phyloP scores from a whole-genome alignment of 1,284 basidiomycete species.

The Xerocomus cyaneibrunnescens region DNA sequence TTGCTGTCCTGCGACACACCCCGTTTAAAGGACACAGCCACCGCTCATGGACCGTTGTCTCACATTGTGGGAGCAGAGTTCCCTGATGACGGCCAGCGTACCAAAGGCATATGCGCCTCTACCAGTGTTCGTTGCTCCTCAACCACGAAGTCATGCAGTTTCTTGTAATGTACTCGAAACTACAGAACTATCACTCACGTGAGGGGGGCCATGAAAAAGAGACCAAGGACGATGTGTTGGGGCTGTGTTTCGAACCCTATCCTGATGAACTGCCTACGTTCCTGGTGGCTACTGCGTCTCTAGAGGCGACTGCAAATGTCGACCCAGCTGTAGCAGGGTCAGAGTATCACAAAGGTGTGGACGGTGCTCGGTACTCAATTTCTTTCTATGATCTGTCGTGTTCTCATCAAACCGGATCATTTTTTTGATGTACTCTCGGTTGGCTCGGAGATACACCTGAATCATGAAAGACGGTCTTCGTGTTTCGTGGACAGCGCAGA shows the following conservation, averaged over 20 bases:
- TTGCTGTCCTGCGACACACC: not conserved
- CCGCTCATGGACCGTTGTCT: not conserved
- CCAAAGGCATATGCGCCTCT: not conserved
- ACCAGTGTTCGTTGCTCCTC: not conserved
- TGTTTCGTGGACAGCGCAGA: too few relatives aligned
- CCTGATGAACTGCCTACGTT: not conserved
- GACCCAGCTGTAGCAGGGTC: not conserved
- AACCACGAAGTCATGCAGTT: not conserved
- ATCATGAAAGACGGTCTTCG: too few relatives aligned
- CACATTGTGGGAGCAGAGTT: too few relatives aligned
- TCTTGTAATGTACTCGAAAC: not conserved
- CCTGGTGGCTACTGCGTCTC: not conserved
- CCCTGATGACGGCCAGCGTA: too few relatives aligned
- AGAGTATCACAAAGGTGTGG: not conserved
- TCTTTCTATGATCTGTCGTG: not conserved
- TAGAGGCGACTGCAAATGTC: not conserved
- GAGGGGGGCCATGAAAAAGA: not conserved
- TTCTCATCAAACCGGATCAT: not conserved
- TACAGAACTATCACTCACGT: not conserved
- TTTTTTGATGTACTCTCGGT: too few relatives aligned
- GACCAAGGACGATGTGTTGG: not conserved
- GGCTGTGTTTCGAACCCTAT: conserved; percentile 1
- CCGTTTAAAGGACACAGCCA: not conserved
- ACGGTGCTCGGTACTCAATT: not conserved
- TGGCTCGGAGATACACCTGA: too few relatives aligned